Evolutionary conservation across 1,284 basidiomycete genomes (phyloP).

Genomic region (Cutaneotrichosporon cutaneum): DNA sequence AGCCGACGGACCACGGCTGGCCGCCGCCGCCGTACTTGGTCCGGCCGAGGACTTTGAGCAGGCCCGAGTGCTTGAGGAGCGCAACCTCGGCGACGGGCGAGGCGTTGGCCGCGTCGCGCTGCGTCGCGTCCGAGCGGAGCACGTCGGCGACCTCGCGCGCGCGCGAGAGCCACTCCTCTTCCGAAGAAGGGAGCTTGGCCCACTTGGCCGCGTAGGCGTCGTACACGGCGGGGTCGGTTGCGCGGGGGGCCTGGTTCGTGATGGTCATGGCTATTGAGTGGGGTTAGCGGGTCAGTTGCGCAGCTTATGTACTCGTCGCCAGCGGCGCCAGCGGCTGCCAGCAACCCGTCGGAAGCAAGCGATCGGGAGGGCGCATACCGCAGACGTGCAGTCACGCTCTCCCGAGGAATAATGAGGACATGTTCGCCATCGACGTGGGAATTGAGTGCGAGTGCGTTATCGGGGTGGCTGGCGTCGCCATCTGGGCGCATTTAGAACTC

Average conservation of each 20-base stretch:
- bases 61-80: constrained; percentile 18
- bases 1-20: constrained; percentile 11
- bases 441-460: background rate
- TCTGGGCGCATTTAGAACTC: no score
- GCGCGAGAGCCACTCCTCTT: constrained; percentile 13
- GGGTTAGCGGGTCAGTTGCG: background rate
- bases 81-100: constrained; percentile 17
- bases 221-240: constrained; percentile 18
- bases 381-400: background rate
- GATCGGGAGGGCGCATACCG: background rate
- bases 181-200: constrained; percentile 1
- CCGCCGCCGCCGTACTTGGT: constrained; percentile 14
- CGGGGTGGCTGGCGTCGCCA: background rate
- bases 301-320: background rate
- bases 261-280: background rate
- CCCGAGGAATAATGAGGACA: background rate
- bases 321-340: background rate
- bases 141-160: constrained; percentile 12
- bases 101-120: constrained; percentile 14
- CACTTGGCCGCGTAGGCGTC: constrained; percentile 9
- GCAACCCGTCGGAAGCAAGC: background rate
- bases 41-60: constrained; percentile 13
- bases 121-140: constrained; percentile 7
- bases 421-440: background rate
- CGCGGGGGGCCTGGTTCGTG: background rate